Base-by-base conservation (phyloP, 768 basidiomycete genomes). In the Tephrocybe sp. region DNA sequence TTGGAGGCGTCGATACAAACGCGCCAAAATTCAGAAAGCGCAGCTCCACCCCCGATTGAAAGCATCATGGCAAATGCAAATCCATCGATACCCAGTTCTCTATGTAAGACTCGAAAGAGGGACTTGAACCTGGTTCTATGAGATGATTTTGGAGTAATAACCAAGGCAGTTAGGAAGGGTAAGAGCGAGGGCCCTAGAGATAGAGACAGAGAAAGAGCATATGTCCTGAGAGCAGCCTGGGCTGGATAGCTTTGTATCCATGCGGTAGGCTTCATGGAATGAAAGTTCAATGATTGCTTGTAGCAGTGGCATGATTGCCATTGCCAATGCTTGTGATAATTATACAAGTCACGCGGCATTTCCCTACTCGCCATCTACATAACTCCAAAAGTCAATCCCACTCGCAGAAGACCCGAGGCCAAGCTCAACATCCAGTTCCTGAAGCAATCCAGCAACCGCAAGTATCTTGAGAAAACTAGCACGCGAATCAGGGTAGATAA, bases 401-500 rank as follows among this genome's bases (percentile, higher is more conserved):
- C 60, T 64, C 13, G 61, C 61, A n/a, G 68, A 64, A 39, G 65
- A 64, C 12, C 64, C 54, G 16, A 57, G 57, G 7, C 65, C 65
- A 13, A 67, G 50, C 12, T 59, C 61, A 2, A 66, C 47, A 43
- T 70, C 66, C 33, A 75, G 48, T 37, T 69, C 70, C 1, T 61
- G 45, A 18, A 76, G 57, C 3, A 85, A 55, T 4, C 76, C 78
- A 1, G 75, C 77, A 7, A 62, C 66, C 16, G 64, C 68, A 8
- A 90, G 57, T 18, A 88, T 67, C 42, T 74, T 66, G n/a, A 87
- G 55, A 46, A 91, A 83, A 46, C 77, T 73, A 2, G 78, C 82
- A 3, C 89, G 79, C 11, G 90, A 89, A 49, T 89, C 86, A 1
- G 90, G 89, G 58, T 78, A 91, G 34, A 88, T 67, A 58, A 90